Evolutionary conservation across 805 yeast genomes (phyloP), one percentile per base, ranked within the genome.

Genomic region (Starmerella davenportii): DNA sequence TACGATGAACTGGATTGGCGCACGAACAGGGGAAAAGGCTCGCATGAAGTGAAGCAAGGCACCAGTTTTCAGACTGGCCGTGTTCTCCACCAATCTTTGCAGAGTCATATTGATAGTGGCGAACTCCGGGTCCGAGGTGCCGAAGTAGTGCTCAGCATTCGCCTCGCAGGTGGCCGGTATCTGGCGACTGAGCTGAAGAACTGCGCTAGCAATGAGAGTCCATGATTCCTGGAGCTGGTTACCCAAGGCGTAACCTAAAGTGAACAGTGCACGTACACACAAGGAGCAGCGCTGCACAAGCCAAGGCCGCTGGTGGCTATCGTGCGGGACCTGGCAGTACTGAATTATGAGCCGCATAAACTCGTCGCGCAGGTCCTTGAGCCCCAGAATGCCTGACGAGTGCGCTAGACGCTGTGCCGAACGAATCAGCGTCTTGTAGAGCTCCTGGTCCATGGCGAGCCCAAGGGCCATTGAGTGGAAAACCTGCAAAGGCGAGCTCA

Each of bases 381-480:
- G 52, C 0, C 72, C 74, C n/a, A 84, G 56, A 14, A 81, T 59
- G 0, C 95, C 95, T 0, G 85, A 68, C 0, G 85, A 72, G 53
- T 82, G 94, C 5, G 93, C 72, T 36, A 80, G 63, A 45, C 76
- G 75, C 54, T 87, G 95, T 5, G 80, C 64, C 0, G 92, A 69
- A 30, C 93, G 62, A 2, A 84, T 71, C 3, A 76, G 51, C 8
- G 63, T 58, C 40, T 78, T 78, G 54, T 79, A 85, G 17, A 73
- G 51, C 15, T 79, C 87, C 39, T 67, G 64, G 49, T 82, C 93
- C 51, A 80, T 57, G 4, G 78, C 63, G 0, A 84, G 70, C 48
- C 73, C 73, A 5, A 87, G 52, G 38, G 71, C 74, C 2, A 64
- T 61, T 8, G 67, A 58, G 35, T 67, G 69, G 21, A 69, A 57